A percentile compares a stretch with the other conserved stretches of the same genome.
Evolutionary conservation across 2,329 filamentous ascomycete species (phyloP).

Genomic region (Microdochium bolleyi): DNA sequence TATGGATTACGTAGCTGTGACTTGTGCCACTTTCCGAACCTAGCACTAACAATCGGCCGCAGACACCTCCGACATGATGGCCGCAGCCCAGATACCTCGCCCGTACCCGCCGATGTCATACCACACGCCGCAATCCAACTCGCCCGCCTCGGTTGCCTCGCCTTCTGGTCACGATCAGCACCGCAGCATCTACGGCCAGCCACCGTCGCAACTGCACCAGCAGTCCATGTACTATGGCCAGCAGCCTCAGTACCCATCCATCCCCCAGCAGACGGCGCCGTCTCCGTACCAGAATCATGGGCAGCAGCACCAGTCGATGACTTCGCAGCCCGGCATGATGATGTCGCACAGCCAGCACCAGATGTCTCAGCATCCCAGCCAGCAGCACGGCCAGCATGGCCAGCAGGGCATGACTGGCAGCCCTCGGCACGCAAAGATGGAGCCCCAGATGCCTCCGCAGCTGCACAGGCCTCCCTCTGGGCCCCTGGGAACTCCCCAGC

Average conservation of each 20-base stretch:
- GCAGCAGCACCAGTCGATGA: conserved; percentile 50
- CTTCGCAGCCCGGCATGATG: conserved; percentile 58
- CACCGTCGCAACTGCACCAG: conserved; percentile 69
- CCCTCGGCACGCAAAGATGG: conserved; percentile 54
- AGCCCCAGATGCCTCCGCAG: conserved; percentile 52
- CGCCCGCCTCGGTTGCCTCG: conserved; percentile 86
- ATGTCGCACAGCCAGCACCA: conserved; percentile 55
- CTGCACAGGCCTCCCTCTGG: conserved; percentile 51
- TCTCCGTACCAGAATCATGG: conserved; percentile 53
- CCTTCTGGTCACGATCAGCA: conserved; percentile 85
- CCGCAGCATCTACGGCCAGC: conserved; percentile 76
- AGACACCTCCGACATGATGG: conserved; percentile 62
- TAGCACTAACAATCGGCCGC: conserved; percentile 9
- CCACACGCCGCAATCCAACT: conserved; percentile 91
- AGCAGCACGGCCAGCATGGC: conserved; percentile 47
- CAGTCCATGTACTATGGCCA: conserved; percentile 70
- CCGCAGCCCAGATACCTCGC: conserved; percentile 61
- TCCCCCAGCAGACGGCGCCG: conserved; percentile 53
- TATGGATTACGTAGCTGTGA: conserved; percentile 1
- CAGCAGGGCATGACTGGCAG: conserved; percentile 51
- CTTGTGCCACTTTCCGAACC: conserved; percentile 4
- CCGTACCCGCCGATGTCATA: conserved; percentile 85
- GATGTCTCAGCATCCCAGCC: conserved; percentile 50
- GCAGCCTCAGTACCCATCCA: conserved; percentile 56
- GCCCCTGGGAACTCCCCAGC: conserved; percentile 35